phyloP scores from a whole-genome alignment of 163 green algal genomes.

The Chlorella variabilis region DNA sequence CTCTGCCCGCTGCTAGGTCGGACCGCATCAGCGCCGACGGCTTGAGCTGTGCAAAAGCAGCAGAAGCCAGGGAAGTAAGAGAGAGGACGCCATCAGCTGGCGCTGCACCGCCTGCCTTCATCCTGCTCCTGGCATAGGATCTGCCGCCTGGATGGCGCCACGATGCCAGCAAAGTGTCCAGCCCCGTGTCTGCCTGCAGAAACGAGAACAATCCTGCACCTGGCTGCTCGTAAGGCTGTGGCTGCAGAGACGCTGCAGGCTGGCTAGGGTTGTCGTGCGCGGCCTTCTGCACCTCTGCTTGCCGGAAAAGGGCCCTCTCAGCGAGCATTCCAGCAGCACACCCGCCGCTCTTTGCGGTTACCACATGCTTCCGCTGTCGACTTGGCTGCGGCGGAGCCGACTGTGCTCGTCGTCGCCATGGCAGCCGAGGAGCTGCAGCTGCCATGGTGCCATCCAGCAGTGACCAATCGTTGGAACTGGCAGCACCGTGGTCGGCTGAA shows the following conservation, averaged over 20 bases:
- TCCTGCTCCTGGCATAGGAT: background rate
- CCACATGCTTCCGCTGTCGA: no score
- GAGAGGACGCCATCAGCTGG: background rate
- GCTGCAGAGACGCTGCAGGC: background rate
- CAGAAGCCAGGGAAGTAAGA: background rate
- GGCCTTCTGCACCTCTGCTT: no score
- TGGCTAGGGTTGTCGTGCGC: no score
- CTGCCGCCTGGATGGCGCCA: conserved; percentile 20
- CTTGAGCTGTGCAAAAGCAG: conserved; percentile 11
- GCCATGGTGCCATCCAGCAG: no score
- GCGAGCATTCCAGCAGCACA: no score
- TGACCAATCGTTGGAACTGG: no score
- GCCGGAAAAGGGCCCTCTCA: no score
- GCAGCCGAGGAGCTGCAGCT: no score
- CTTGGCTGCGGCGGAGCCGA: conserved; percentile 15
- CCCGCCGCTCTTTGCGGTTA: no score
- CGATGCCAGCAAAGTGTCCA: conserved; percentile 17
- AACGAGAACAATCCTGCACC: background rate
- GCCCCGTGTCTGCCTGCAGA: background rate
- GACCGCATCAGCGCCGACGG: conserved; percentile 1
- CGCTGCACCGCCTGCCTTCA: background rate
- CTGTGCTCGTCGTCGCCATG: background rate
- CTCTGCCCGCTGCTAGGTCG: conserved; percentile 27
- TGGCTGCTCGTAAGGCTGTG: background rate
- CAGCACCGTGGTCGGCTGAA: no score